A percentile compares a stretch with the other conserved stretches of the same genome.
phyloP scores from a whole-genome alignment of 306 rosid species.

The Comarum palustre region DNA sequence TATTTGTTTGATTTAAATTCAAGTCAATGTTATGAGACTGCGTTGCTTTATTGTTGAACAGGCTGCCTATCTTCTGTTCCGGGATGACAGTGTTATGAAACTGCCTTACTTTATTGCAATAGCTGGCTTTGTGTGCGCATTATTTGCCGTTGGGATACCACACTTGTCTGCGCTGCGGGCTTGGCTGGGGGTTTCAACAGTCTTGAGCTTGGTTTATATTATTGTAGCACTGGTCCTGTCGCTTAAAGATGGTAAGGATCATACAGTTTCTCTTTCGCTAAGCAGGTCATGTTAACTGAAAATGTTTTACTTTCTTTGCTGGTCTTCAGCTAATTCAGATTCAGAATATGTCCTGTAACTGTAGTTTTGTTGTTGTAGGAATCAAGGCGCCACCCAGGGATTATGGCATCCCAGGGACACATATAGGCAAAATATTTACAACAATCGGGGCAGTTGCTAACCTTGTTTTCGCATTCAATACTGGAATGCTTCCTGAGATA shows the following conservation, averaged over 20 bases:
- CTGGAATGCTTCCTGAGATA: constrained; percentile 99
- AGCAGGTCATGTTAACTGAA: not conserved
- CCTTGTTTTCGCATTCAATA: constrained; percentile 87
- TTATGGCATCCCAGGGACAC: constrained; percentile 66
- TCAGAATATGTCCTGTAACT: not conserved
- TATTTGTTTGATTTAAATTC: not conserved
- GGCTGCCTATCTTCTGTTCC: constrained; percentile 73
- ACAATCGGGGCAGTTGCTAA: constrained; percentile 83
- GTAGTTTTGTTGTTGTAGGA: constrained; percentile 41
- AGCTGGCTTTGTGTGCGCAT: constrained; percentile 72
- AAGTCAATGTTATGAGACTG: no score
- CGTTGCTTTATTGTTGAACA: no score
- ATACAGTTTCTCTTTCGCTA: not conserved
- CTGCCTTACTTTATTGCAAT: constrained; percentile 78
- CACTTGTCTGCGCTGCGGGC: constrained; percentile 87
- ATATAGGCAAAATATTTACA: constrained; percentile 67
- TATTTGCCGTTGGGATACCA: constrained; percentile 85
- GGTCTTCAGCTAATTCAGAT: not conserved
- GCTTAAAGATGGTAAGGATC: constrained; percentile 64
- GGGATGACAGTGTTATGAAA: constrained; percentile 58
- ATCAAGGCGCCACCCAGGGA: constrained; percentile 65
- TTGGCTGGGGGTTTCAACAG: constrained; percentile 89
- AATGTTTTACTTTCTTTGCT: not conserved
- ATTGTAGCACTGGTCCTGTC: constrained; percentile 56
- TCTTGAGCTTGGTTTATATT: constrained; percentile 68